Percentiles rank a stretch among this genome's conserved stretches.
These are phyloP conservation scores for Heracleum sosnowskyi DNA, from an alignment of 129 eudicot species.

Conservation along the genomic window DNA sequence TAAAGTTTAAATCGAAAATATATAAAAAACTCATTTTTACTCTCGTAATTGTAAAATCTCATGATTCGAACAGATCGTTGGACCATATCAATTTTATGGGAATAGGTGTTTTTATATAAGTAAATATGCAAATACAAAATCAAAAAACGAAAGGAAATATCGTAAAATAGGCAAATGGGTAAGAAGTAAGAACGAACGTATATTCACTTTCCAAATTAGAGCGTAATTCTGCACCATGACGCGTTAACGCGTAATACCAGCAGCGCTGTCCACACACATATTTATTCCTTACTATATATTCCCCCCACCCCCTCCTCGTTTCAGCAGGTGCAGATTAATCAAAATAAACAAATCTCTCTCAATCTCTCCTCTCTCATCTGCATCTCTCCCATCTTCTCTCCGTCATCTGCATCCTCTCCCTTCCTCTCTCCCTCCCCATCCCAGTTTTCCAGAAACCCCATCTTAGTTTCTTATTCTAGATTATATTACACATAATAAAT, in stretches of 20 bases:
- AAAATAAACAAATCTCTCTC: conserved; percentile 16
- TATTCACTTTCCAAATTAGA: conserved; percentile 17
- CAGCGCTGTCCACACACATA: conserved; percentile 20
- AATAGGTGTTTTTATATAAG: too few relatives aligned
- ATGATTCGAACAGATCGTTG: too few relatives aligned
- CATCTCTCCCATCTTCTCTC: neutral
- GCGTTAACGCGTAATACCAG: conserved; percentile 35
- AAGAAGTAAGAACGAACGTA: neutral
- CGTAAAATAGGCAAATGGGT: neutral
- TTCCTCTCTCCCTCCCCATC: neutral
- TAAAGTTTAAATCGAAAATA: too few relatives aligned
- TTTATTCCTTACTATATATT: conserved; percentile 13
- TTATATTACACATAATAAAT: neutral
- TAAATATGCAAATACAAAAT: too few relatives aligned
- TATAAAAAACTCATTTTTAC: too few relatives aligned
- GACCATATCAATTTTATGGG: too few relatives aligned
- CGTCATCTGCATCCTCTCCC: neutral
- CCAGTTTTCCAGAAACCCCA: neutral
- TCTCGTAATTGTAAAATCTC: too few relatives aligned
- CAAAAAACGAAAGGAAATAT: neutral
- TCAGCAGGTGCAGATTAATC: conserved; percentile 40
- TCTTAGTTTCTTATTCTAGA: neutral
- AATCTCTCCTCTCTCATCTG: neutral
- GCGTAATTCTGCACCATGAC: conserved; percentile 22
- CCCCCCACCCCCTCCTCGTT: conserved; percentile 15